phyloP scores from a whole-genome alignment of 176 grass and related monocot species.

The Rhynchospora tenuis region DNA sequence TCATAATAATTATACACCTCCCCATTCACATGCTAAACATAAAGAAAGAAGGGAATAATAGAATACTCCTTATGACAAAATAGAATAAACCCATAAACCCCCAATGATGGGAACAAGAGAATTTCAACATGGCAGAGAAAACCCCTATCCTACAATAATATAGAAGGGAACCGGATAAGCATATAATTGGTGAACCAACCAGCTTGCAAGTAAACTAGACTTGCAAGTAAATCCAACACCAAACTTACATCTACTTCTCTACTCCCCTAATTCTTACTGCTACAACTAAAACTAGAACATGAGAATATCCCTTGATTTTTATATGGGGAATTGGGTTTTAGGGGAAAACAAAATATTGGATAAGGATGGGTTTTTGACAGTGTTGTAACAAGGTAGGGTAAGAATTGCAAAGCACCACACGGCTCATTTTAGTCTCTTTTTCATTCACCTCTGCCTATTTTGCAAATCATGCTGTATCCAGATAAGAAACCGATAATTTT shows the following conservation, averaged over 20 bases:
- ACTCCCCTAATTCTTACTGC: slow-evolving; percentile 4
- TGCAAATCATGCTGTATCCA: slow-evolving; percentile 1
- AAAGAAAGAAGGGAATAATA: neutral
- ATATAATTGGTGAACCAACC: slow-evolving; percentile 10
- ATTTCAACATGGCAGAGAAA: neutral
- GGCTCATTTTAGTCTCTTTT: slow-evolving; percentile 7
- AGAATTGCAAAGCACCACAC: slow-evolving; percentile 16
- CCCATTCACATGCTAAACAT: slow-evolving; percentile 1
- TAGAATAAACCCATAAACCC: neutral
- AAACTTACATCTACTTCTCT: slow-evolving; percentile 20
- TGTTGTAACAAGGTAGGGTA: neutral
- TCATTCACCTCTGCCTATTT: neutral
- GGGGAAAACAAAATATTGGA: neutral
- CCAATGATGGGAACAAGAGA: neutral
- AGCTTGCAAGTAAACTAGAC: neutral
- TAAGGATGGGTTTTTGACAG: slow-evolving; percentile 5
- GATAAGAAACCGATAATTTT: neutral
- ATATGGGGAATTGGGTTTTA: neutral
- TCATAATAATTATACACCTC: neutral
- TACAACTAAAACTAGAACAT: neutral
- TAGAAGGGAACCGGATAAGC: neutral
- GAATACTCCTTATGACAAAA: neutral
- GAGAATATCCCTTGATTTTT: neutral
- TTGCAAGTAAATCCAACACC: slow-evolving; percentile 27
- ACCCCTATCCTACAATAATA: neutral